Percentiles rank a stretch among this genome's conserved stretches.
phyloP scores from a whole-genome alignment of 495 filamentous ascomycete species.

The Lasiosphaeriaceae sp. region DNA sequence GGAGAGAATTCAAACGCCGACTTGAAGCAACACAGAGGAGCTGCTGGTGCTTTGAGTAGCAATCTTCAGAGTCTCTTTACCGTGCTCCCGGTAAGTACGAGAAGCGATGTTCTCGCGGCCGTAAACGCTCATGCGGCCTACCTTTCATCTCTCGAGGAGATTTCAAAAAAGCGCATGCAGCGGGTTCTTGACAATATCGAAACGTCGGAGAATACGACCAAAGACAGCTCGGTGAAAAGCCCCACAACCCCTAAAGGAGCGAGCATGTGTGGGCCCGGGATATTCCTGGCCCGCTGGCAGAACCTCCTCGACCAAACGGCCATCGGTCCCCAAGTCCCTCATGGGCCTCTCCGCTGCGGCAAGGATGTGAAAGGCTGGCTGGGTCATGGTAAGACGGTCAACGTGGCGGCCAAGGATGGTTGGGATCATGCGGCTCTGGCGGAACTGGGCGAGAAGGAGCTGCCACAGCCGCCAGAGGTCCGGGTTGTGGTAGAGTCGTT shows the following conservation, averaged over 20 bases:
- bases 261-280: conserved; percentile 52
- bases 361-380: conserved; percentile 46
- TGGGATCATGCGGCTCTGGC: conserved; percentile 20
- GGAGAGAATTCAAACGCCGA: not conserved
- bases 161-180: conserved; percentile 49
- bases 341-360: conserved; percentile 46
- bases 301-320: conserved; percentile 54
- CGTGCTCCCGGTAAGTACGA: conserved; percentile 36
- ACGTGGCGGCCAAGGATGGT: conserved; percentile 32
- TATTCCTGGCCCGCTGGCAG: conserved; percentile 62
- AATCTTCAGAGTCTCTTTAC: conserved; percentile 44
- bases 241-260: conserved; percentile 1
- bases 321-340: conserved; percentile 49
- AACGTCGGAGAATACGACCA: conserved; percentile 13
- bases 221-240: conserved; percentile 5
- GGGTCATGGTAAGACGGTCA: conserved; percentile 45
- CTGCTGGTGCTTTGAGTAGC: conserved; percentile 41
- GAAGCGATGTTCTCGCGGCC: conserved; percentile 29
- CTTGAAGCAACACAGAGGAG: conserved; percentile 7
- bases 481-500: conserved; percentile 34
- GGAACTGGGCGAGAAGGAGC: conserved; percentile 13
- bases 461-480: conserved; percentile 32
- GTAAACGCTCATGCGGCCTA: conserved; percentile 54
- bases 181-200: conserved; percentile 32
- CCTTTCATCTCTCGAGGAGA: conserved; percentile 41